These are phyloP conservation scores for Didymella glomerata DNA, from an alignment of 2,329 filamentous ascomycete species.

Conservation along the genomic window DNA sequence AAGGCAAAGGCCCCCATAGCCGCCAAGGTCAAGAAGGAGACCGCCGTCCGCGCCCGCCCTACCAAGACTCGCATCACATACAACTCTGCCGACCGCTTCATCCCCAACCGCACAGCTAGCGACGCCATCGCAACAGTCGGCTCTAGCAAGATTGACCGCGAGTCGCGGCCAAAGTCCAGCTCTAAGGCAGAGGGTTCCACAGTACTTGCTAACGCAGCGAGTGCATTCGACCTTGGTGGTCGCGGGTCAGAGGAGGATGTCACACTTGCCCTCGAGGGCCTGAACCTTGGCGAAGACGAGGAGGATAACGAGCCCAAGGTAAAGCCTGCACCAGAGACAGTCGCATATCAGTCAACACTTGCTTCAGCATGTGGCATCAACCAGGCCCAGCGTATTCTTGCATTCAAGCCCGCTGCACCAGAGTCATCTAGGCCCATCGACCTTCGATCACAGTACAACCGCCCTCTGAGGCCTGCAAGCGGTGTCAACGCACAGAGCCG, in stretches of 20 bases:
- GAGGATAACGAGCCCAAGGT: constrained; percentile 68
- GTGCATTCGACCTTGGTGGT: constrained; percentile 69
- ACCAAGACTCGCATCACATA: constrained; percentile 54
- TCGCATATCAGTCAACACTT: constrained; percentile 90
- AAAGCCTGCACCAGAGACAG: constrained; percentile 84
- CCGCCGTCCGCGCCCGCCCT: constrained; percentile 42
- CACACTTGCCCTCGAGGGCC: constrained; percentile 75
- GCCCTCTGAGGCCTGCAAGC: constrained; percentile 82
- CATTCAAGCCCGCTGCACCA: constrained; percentile 97
- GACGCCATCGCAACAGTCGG: constrained; percentile 85
- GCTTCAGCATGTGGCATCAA: constrained; percentile 91
- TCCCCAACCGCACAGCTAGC: constrained; percentile 90
- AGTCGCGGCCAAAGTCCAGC: constrained; percentile 71
- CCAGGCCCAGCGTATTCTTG: constrained; percentile 92
- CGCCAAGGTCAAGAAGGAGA: constrained; percentile 51
- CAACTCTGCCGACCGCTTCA: constrained; percentile 90
- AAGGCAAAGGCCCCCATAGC: constrained; percentile 60
- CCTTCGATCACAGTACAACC: constrained; percentile 96
- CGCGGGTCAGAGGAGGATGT: constrained; percentile 75
- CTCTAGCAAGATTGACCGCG: constrained; percentile 78
- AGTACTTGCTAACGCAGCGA: constrained; percentile 77
- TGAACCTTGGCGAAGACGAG: constrained; percentile 79
- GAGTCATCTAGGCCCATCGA: constrained; percentile 99
- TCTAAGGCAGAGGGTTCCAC: constrained; percentile 74
- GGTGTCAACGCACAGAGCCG: constrained; percentile 84